Evolutionary conservation across 352 stramenopile genomes (phyloP), one percentile per base, ranked within the genome.

Genomic region (Peronospora destructor): DNA sequence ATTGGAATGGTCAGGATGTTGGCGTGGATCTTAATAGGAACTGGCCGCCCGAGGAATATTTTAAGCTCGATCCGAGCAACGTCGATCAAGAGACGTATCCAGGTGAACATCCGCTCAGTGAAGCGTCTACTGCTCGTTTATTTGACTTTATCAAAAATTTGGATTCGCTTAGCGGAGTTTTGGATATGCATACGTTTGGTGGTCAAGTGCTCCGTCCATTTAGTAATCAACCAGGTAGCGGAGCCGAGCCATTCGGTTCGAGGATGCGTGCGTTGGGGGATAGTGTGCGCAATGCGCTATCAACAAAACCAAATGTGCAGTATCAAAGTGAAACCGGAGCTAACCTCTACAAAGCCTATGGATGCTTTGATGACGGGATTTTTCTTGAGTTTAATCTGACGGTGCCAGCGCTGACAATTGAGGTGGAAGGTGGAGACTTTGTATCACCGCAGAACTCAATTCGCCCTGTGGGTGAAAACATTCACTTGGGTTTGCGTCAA

Each of bases 21-120:
- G 71, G 76, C 14, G 77, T 91, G 16, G 80, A 91, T 56, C 56
- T 88, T 34, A 91, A 88, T 53, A 66, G 80, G 29, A 88, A 91
- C 43, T 88, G 73, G 51, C 69, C 67, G 10, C 76, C 76, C 4
- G 23, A 69, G 9, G 68, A 85, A 40, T 85, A 64, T 55, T 85
- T 83, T 26, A 73, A 87, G 29, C 21, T 68, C 1, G 63, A 83
- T 11, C 57, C 66, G 0, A 66, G 56, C 0, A 44, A 68, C 12
- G 53, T 73, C 9, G 56, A 70, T 26, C 43, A 52, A 1, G 74
- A 90, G 52, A 85, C 75, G 6, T 69, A 87, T 47, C 79, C 79
- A 11, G 79, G 79, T 1, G 45, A 67, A 26, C 56, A 64, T 4
- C 69, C 76, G 2, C 59, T 86, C 9, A 90, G 79, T 42, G 79